A percentile compares a stretch with the other conserved stretches of the same genome.
Conservation (phyloP, 768 basidiomycete species). For the Mycena amicta region DNA sequence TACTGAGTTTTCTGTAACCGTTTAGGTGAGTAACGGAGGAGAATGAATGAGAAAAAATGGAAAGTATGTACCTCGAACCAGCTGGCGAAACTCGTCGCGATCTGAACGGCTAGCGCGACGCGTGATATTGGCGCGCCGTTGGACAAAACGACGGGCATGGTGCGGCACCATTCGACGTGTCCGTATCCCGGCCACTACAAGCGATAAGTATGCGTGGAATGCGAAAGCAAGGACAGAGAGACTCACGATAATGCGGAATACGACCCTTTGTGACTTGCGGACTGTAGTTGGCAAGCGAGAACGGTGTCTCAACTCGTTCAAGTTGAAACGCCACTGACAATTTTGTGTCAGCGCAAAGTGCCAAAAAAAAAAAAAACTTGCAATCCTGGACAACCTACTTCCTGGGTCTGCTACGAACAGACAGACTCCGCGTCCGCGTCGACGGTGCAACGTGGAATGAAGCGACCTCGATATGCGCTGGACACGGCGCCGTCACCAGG, state of each 20-base stretch:
- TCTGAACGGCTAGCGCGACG: slow-evolving; percentile 39
- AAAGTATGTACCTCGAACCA: slow-evolving; percentile 45
- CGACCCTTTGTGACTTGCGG: slow-evolving; percentile 33
- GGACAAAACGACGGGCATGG: slow-evolving; percentile 35
- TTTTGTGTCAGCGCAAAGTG: too few species aligned
- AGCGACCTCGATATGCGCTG: too few species aligned
- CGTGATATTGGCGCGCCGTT: slow-evolving; percentile 44
- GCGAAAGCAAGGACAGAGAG: not conserved
- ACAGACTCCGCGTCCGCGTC: too few species aligned
- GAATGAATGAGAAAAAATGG: not conserved
- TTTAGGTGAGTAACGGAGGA: not conserved
- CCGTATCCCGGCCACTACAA: slow-evolving; percentile 54
- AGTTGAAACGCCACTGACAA: too few species aligned
- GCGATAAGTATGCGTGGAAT: not conserved
- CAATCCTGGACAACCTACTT: too few species aligned
- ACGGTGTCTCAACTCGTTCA: too few species aligned
- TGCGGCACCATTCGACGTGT: slow-evolving; percentile 40
- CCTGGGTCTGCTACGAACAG: too few species aligned
- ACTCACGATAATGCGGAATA: slow-evolving; percentile 44
- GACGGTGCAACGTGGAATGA: too few species aligned
- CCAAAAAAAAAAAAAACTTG: too few species aligned
- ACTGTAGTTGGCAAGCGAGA: too few species aligned
- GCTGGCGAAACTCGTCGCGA: slow-evolving; percentile 39
- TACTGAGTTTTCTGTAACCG: slow-evolving; percentile 32
- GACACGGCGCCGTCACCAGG: too few species aligned